These are phyloP conservation scores for Lasiodiplodia sp. DNA, from an alignment of 2,329 filamentous ascomycete species.

Conservation along the genomic window DNA sequence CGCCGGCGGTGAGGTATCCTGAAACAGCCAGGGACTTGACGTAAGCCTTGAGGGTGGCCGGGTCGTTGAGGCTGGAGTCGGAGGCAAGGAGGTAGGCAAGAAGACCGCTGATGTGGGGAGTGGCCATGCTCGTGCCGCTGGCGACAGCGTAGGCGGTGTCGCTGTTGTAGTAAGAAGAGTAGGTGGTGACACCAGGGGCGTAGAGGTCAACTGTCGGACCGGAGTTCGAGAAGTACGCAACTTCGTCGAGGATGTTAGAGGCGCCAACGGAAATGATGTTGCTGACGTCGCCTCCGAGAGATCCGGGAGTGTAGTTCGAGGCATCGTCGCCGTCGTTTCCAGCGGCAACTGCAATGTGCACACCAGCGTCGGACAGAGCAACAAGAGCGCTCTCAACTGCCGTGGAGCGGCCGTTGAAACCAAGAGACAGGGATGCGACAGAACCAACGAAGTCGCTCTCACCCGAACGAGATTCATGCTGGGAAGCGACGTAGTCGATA, in stretches of 20 bases:
- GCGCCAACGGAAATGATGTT: constrained; percentile 50
- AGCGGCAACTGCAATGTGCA: constrained; percentile 39
- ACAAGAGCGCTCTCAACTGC: constrained; percentile 28
- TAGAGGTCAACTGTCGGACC: constrained; percentile 46
- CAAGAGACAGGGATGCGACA: constrained; percentile 51
- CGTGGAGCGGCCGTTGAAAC: constrained; percentile 37
- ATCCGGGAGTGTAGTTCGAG: constrained; percentile 41
- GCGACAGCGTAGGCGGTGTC: constrained; percentile 52
- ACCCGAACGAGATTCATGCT: constrained; percentile 43
- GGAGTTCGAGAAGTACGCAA: constrained; percentile 47
- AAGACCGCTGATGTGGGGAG: constrained; percentile 70
- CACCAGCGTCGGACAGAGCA: constrained; percentile 18
- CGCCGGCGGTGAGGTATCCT: constrained; percentile 17
- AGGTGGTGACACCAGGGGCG: constrained; percentile 46
- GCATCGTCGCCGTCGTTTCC: constrained; percentile 44
- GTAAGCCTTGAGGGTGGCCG: constrained; percentile 21
- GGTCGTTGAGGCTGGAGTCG: constrained; percentile 37
- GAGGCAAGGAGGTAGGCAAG: constrained; percentile 68
- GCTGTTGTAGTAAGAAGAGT: constrained; percentile 53
- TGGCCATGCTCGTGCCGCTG: constrained; percentile 68
- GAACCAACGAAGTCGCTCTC: constrained; percentile 40
- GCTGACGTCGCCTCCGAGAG: constrained; percentile 38
- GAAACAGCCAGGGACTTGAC: constrained; percentile 12
- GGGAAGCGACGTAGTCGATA: constrained; percentile 48
- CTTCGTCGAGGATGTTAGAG: constrained; percentile 40